Base-by-base conservation (phyloP, 108 stramenopile species). In the Tribonema minus region DNA sequence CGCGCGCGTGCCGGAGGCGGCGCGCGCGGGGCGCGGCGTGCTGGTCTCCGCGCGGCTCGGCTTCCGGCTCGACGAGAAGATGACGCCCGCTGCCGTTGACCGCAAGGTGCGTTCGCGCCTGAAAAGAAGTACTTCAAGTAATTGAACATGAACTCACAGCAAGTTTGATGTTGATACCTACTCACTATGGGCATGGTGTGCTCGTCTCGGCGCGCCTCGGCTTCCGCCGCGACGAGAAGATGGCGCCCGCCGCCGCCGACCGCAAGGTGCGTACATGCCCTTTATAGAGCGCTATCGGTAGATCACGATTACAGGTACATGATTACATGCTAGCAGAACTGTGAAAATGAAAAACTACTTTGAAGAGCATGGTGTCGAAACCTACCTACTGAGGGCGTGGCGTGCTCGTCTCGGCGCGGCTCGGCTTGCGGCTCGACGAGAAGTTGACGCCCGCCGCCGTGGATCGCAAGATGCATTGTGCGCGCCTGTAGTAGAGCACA, bases 401-500 rank as follows among this genome's bases (percentile, higher is more conserved):
- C 36, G 86, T 85, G 33, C 71, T 85, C 58, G 70, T 64, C 28
- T 85, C 85, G 9, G 82, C 89, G 71, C 91, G 90, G 71, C 86
- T 81, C 32, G 82, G 90, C 64, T 77, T 92, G 35, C 76, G 80
- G 26, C 80, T 88, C 37, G 58, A 83, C 20, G 92, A 90, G 67
- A 78, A 83, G 27, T 73, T 92, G 70, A 93, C 88, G 23, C 87
- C 90, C 0, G 85, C 90, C 35, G 41, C 90, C 34, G 72, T 93
- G 29, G 85, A 91, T 46, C 82, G 86, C 41, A 92, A 92, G 79
- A 84, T n/a, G n/a, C n/a, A n/a, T n/a, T n/a, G n/a, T n/a, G n/a
- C n/a, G n/a, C n/a, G n/a, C n/a, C n/a, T n/a, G n/a, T n/a, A n/a
- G n/a, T n/a, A n/a, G n/a, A n/a, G n/a, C n/a, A n/a, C n/a, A n/a